These are phyloP conservation scores for Starmerella bacillaris DNA, from an alignment of 805 yeast species.

Conservation along the genomic window DNA sequence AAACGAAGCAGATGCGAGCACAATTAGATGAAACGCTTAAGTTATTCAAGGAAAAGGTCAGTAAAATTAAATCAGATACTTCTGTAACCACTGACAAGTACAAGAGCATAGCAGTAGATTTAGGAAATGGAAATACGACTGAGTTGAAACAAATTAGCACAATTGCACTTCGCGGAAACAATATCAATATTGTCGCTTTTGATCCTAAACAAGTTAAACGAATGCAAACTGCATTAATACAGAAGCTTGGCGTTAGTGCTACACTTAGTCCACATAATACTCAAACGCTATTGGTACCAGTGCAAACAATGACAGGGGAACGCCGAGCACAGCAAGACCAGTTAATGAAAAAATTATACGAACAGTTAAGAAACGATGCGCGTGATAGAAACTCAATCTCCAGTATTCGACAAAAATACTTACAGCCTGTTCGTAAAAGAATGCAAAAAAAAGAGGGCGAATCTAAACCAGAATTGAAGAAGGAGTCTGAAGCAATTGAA, in stretches of 20 bases:
- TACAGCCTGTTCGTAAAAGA: conserved; percentile 36
- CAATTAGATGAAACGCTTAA: conserved; percentile 17
- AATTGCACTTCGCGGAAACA: conserved; percentile 21
- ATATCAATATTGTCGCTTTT: conserved; percentile 52
- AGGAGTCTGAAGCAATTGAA: conserved; percentile 45
- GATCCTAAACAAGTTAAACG: conserved; percentile 60
- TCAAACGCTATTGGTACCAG: conserved; percentile 51
- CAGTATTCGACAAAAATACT: conserved; percentile 37
- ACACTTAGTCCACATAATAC: conserved; percentile 55
- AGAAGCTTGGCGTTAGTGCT: conserved; percentile 58
- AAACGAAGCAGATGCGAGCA: conserved; percentile 5
- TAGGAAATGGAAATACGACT: conserved; percentile 29
- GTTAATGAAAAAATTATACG: conserved; percentile 47
- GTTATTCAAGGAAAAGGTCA: conserved; percentile 33
- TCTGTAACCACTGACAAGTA: conserved; percentile 44
- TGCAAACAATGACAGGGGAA: conserved; percentile 62
- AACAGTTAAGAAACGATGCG: conserved; percentile 38
- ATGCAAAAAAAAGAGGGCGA: conserved; percentile 27
- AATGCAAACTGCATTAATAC: conserved; percentile 52
- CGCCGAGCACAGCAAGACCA: conserved; percentile 37
- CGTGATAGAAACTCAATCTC: conserved; percentile 33
- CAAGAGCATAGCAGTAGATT: conserved; percentile 36
- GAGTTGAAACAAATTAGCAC: conserved; percentile 31
- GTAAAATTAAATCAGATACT: conserved; percentile 51
- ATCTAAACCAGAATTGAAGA: conserved; percentile 27